Evolutionary conservation across 2,329 filamentous ascomycete genomes (phyloP).

Genomic region (Paracoccidioides lutzii): DNA sequence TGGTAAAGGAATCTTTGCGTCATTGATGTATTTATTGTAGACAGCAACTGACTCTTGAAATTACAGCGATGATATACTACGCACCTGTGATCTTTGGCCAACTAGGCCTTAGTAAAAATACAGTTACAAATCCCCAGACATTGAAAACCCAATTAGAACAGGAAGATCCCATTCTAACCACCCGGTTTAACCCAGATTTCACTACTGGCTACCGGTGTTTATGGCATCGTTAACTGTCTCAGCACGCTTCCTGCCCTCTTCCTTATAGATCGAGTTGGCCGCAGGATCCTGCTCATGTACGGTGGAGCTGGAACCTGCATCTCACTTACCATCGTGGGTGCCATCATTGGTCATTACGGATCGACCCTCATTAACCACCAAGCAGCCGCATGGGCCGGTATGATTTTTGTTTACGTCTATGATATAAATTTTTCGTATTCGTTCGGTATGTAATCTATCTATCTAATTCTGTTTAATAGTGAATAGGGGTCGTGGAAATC

Average conservation of each 20-base stretch:
- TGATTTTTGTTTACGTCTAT: conserved; percentile 28
- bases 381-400: conserved; percentile 25
- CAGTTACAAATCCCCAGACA: neutral
- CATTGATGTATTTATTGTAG: neutral
- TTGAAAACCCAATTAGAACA: neutral
- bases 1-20: neutral
- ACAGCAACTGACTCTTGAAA: neutral
- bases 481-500: neutral
- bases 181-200: conserved; percentile 13
- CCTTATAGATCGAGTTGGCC: conserved; percentile 25
- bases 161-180: neutral
- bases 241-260: conserved; percentile 24
- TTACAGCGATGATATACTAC: conserved; percentile 36
- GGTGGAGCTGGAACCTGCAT: conserved; percentile 25
- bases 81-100: conserved; percentile 36
- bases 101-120: conserved; percentile 24
- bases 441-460: conserved; percentile 17
- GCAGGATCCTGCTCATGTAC: conserved; percentile 23
- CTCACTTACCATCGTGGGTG: conserved; percentile 25
- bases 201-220: conserved; percentile 26
- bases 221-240: conserved; percentile 28
- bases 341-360: conserved; percentile 23
- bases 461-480: neutral
- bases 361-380: conserved; percentile 17
- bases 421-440: conserved; percentile 28